Evolutionary conservation across 2,329 filamentous ascomycete species (phyloP).

Genomic region (Penicillium sp.): DNA sequence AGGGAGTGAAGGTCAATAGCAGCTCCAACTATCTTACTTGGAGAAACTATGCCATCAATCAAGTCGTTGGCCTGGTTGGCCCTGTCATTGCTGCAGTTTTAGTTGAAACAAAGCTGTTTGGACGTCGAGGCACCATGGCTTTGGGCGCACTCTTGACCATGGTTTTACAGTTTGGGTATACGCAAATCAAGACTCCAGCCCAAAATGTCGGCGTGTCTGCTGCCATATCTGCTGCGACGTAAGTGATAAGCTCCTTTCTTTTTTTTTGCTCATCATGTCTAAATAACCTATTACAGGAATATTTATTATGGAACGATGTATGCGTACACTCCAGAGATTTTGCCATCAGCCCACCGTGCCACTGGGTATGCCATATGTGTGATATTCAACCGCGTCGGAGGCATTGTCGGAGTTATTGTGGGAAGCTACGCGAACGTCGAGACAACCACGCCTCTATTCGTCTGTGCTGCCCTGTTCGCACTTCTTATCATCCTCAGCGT

Average conservation of each 20-base stretch:
- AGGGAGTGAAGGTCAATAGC: too few relatives aligned
- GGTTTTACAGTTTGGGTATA: not conserved
- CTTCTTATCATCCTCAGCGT: too few relatives aligned
- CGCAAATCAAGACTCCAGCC: not conserved
- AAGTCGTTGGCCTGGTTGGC: too few relatives aligned
- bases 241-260: too few relatives aligned
- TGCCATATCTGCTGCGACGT: too few relatives aligned
- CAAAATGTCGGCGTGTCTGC: not conserved
- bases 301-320: conserved; percentile 1
- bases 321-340: conserved; percentile 1
- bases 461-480: not conserved
- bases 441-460: not conserved
- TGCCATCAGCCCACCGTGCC: not conserved
- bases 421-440: not conserved
- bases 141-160: not conserved
- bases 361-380: not conserved
- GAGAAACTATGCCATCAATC: too few relatives aligned
- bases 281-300: too few relatives aligned
- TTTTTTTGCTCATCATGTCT: too few relatives aligned
- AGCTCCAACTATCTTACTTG: too few relatives aligned
- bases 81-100: too few relatives aligned
- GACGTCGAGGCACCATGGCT: too few relatives aligned
- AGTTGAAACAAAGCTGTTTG: too few relatives aligned
- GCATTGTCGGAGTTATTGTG: not conserved
- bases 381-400: not conserved